phyloP scores from a whole-genome alignment of 306 rosid species.

The Trifolium fragiferum region DNA sequence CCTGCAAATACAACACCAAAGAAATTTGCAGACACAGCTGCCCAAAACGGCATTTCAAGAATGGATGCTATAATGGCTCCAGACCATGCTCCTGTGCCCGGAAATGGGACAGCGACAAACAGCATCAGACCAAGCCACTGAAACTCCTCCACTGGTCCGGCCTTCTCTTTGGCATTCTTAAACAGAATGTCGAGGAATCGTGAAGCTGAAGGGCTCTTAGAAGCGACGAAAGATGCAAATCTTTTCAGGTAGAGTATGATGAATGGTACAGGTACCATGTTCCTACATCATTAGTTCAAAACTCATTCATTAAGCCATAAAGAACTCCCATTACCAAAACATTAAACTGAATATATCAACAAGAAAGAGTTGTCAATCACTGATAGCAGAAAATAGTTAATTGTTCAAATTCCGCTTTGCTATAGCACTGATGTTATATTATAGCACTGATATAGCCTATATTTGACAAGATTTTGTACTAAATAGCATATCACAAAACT shows the following conservation, averaged over 20 bases:
- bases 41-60: constrained; percentile 95
- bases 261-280: constrained; percentile 93
- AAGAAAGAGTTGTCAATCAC: background rate
- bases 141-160: constrained; percentile 93
- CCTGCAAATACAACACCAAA: constrained; percentile 86
- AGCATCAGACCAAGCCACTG: constrained; percentile 97
- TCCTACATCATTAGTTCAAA: constrained; percentile 58
- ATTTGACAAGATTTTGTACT: background rate
- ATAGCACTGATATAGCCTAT: no score
- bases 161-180: constrained; percentile 81
- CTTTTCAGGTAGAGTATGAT: constrained; percentile 80
- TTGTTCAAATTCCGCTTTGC: background rate
- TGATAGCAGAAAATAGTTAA: background rate
- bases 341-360: constrained; percentile 19
- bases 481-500: background rate
- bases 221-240: constrained; percentile 73
- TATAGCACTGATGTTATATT: no score
- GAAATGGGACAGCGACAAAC: constrained; percentile 97
- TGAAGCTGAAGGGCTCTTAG: constrained; percentile 65
- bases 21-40: constrained; percentile 81
- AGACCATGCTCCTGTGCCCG: constrained; percentile 97
- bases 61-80: constrained; percentile 89
- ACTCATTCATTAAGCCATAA: constrained; percentile 31
- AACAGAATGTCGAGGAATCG: constrained; percentile 67
- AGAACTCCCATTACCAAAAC: constrained; percentile 24